These are phyloP conservation scores for Dendrobium chrysotoxum DNA, from an alignment of 106 monocot species.

Conservation along the genomic window DNA sequence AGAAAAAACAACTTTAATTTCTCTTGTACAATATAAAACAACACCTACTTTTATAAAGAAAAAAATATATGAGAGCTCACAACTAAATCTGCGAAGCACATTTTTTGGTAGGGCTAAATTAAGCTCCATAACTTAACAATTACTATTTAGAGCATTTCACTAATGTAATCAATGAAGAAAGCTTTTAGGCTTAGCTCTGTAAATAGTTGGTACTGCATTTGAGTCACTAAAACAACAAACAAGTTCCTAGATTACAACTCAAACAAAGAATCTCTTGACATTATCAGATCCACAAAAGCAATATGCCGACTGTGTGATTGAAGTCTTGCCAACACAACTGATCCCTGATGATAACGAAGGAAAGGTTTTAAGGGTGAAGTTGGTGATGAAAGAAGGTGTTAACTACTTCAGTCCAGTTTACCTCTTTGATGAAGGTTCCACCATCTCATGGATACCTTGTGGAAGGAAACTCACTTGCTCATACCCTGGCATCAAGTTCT, in stretches of 20 bases:
- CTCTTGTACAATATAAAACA: too few species aligned
- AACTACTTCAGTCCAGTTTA: constrained; percentile 83
- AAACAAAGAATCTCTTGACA: not conserved
- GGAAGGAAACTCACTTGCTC: constrained; percentile 91
- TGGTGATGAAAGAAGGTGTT: constrained; percentile 90
- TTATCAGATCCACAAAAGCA: constrained; percentile 89
- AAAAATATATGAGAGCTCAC: too few species aligned
- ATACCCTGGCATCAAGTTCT: constrained; percentile 94
- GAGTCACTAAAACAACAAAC: too few species aligned
- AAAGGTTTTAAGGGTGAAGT: constrained; percentile 66
- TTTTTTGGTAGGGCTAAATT: too few species aligned
- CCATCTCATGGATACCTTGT: constrained; percentile 91
- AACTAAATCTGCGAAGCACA: too few species aligned
- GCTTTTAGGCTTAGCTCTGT: too few species aligned
- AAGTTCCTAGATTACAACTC: not conserved
- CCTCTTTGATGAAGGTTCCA: constrained; percentile 97
- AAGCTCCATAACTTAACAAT: too few species aligned
- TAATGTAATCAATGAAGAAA: too few species aligned
- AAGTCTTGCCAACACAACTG: constrained; percentile 85
- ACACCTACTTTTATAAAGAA: too few species aligned
- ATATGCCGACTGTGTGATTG: constrained; percentile 89
- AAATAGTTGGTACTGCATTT: too few species aligned
- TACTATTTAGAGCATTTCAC: too few species aligned
- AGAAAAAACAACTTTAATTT: too few species aligned
- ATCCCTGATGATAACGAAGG: constrained; percentile 96